Conservation (phyloP, 345 rosid genomes). For the Gossypium anomalum region DNA sequence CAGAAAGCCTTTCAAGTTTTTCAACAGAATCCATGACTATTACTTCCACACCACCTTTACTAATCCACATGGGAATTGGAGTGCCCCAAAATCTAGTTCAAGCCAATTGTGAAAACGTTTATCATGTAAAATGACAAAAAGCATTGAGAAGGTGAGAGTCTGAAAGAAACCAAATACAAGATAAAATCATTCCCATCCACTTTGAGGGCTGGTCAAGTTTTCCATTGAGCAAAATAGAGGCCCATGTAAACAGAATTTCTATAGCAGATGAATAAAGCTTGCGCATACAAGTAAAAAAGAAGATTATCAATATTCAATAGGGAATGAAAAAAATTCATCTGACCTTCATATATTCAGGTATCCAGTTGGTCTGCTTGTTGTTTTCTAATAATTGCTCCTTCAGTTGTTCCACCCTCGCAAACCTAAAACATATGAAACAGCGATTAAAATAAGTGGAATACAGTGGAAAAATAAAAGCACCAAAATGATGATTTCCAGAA, state of each 20-base stretch:
- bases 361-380: constrained; percentile 88
- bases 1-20: constrained; percentile 87
- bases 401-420: constrained; percentile 78
- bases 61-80: constrained; percentile 92
- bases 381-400: constrained; percentile 80
- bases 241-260: not conserved
- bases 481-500: not conserved
- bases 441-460: not conserved
- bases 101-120: constrained; percentile 99
- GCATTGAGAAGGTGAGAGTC: not conserved
- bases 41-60: constrained; percentile 79
- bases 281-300: not conserved
- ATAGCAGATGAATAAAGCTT: not conserved
- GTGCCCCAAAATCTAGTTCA: constrained; percentile 99
- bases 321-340: constrained; percentile 13
- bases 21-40: constrained; percentile 75
- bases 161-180: not conserved
- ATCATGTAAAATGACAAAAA: constrained; percentile 5
- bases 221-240: not conserved
- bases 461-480: not conserved
- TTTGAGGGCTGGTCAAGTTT: not conserved
- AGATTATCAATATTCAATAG: not conserved
- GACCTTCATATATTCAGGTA: constrained; percentile 96
- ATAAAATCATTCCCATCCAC: not conserved
- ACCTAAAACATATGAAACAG: constrained; percentile 40